A percentile compares a stretch with the other conserved stretches of the same genome.
phyloP scores from a whole-genome alignment of 352 stramenopile genomes.

The Phytopythium montanum region DNA sequence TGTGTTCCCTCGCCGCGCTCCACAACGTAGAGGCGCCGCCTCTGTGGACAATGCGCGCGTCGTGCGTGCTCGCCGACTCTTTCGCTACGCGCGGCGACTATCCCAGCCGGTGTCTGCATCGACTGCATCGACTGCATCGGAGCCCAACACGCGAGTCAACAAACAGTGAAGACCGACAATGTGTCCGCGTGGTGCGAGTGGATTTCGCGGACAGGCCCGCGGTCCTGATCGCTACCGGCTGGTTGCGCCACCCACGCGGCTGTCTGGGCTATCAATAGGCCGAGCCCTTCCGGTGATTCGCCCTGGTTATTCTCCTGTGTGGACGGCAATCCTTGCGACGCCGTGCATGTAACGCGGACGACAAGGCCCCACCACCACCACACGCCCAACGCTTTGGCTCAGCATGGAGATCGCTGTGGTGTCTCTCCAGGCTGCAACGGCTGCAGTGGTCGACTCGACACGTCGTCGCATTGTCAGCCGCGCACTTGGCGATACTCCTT shows the following conservation, averaged over 20 bases:
- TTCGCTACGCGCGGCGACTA: neutral
- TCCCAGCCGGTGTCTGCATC: neutral
- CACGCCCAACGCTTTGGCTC: neutral
- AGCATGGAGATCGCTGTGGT: neutral
- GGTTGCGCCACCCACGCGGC: neutral
- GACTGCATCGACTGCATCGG: neutral
- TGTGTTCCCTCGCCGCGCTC: neutral
- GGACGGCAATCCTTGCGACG: too few relatives aligned
- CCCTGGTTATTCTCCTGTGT: too few relatives aligned
- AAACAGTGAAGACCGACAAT: neutral
- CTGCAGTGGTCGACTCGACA: neutral
- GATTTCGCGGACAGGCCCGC: neutral
- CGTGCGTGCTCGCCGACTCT: neutral
- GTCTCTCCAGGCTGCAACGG: too few relatives aligned
- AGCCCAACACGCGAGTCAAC: neutral
- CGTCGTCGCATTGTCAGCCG: neutral
- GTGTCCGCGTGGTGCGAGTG: neutral
- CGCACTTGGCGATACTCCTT: neutral
- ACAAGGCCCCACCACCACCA: too few relatives aligned
- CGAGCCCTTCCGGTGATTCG: too few relatives aligned
- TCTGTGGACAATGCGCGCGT: neutral
- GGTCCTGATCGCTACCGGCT: neutral
- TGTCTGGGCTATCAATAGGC: neutral
- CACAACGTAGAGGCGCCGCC: neutral
- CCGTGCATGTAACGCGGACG: too few relatives aligned